Evolutionary conservation across 306 rosid species (phyloP).

Genomic region (Prunus fruticosa): DNA sequence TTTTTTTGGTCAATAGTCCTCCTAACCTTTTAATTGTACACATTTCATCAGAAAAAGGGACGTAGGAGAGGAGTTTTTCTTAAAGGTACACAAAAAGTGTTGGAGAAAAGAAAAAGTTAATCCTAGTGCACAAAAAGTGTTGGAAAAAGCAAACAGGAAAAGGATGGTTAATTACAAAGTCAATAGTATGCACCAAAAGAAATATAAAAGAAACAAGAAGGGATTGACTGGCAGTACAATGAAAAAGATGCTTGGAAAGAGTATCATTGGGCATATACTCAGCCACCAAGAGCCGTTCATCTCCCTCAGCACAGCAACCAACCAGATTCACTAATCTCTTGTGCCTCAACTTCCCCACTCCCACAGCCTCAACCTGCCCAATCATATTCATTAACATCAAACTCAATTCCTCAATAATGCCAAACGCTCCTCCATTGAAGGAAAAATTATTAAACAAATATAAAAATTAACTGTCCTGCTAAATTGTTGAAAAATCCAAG

Average conservation of each 20-base stretch:
- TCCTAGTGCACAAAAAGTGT: not conserved
- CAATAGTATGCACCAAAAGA: not conserved
- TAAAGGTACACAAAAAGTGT: not conserved
- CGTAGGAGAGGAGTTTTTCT: not conserved
- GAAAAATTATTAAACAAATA: not conserved
- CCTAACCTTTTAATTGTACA: not conserved
- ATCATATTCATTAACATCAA: constrained; percentile 18
- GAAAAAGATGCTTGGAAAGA: constrained; percentile 82
- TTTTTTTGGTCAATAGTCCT: too few species aligned
- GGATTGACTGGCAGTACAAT: constrained; percentile 44
- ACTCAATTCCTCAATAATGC: not conserved
- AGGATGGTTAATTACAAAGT: not conserved
- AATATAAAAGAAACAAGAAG: constrained; percentile 10
- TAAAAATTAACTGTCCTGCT: not conserved
- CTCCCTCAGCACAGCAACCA: constrained; percentile 82
- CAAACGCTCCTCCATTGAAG: not conserved
- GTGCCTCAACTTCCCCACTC: constrained; percentile 86
- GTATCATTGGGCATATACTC: constrained; percentile 36
- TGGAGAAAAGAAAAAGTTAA: constrained; percentile 4
- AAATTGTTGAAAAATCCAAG: not conserved
- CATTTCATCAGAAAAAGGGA: not conserved
- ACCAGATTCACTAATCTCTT: constrained; percentile 73
- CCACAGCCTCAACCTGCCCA: constrained; percentile 71
- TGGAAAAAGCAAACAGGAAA: not conserved
- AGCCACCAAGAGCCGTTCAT: constrained; percentile 80